Percentiles rank a stretch among this genome's conserved stretches.
Conservation (phyloP, 148 eudicot genomes). For the Oxyria digyna region DNA sequence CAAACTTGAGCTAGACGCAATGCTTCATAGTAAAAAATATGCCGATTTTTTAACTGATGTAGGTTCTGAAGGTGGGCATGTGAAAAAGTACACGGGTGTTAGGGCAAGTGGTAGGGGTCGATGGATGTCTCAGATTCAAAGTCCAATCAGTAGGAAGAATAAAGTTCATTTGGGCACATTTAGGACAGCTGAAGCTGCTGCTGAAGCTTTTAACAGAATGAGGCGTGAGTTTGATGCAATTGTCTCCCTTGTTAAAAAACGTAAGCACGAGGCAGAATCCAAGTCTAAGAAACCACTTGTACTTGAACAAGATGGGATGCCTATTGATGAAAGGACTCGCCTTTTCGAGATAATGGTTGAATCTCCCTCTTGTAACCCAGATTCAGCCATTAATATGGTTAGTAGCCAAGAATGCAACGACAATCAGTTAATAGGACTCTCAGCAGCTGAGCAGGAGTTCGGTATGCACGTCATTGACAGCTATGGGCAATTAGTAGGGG, state of each 20-base stretch:
- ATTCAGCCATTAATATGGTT: background rate
- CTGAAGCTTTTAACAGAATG: background rate
- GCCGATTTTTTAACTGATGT: background rate
- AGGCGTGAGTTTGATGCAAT: background rate
- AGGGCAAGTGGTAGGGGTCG: background rate
- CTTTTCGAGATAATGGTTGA: conserved; percentile 1
- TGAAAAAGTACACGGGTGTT: background rate
- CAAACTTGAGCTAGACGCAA: background rate
- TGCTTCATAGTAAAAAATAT: background rate
- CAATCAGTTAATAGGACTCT: background rate
- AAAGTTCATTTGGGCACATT: conserved; percentile 1
- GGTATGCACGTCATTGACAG: background rate
- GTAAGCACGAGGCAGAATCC: background rate
- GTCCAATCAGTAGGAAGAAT: background rate
- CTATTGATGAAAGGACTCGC: background rate
- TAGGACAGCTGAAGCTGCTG: background rate
- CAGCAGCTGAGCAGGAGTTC: background rate
- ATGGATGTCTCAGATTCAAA: background rate
- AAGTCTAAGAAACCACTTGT: background rate
- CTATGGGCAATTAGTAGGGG: conserved; percentile 5
- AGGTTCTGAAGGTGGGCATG: background rate
- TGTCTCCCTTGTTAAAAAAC: background rate
- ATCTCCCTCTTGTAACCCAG: background rate
- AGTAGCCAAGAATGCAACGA: background rate
- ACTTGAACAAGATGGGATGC: background rate